Conservation (phyloP, 1,284 basidiomycete genomes). For the Rhodotorula sp. region DNA sequence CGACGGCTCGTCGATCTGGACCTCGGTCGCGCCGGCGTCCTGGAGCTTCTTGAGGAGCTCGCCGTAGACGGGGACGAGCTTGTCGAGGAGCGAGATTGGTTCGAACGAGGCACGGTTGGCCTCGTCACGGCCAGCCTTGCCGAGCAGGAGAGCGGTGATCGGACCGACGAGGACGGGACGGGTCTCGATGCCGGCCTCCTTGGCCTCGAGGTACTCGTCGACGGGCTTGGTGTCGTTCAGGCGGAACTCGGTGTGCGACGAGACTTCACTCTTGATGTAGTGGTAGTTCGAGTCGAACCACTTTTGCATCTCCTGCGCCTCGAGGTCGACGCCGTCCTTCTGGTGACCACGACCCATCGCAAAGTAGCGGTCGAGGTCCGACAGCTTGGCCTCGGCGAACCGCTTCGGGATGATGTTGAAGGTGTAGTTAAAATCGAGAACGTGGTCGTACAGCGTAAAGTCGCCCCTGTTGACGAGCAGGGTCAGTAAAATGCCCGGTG, state of each 20-base stretch:
- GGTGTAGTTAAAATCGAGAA: constrained; percentile 93
- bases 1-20: constrained; percentile 96
- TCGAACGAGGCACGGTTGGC: constrained; percentile 69
- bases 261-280: constrained; percentile 96
- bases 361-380: constrained; percentile 91
- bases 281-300: constrained; percentile 99
- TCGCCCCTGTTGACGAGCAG: constrained; percentile 67
- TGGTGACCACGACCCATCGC: constrained; percentile 99
- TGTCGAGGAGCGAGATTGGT: constrained; percentile 83
- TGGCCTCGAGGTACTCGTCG: constrained; percentile 92
- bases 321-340: constrained; percentile 72
- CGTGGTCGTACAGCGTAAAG: constrained; percentile 98
- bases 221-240: constrained; percentile 85
- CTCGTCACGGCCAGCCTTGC: constrained; percentile 86
- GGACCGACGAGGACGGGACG: constrained; percentile 96
- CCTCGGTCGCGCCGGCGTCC: constrained; percentile 85
- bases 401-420: constrained; percentile 98
- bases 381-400: constrained; percentile 82
- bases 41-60: constrained; percentile 89
- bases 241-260: constrained; percentile 88
- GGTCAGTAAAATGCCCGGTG: neutral
- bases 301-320: constrained; percentile 44
- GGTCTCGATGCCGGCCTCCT: constrained; percentile 82
- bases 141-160: constrained; percentile 90
- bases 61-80: constrained; percentile 89